Base-by-base conservation (phyloP, 2,329 filamentous ascomycete genomes). In the Fusarium bulbicola region DNA sequence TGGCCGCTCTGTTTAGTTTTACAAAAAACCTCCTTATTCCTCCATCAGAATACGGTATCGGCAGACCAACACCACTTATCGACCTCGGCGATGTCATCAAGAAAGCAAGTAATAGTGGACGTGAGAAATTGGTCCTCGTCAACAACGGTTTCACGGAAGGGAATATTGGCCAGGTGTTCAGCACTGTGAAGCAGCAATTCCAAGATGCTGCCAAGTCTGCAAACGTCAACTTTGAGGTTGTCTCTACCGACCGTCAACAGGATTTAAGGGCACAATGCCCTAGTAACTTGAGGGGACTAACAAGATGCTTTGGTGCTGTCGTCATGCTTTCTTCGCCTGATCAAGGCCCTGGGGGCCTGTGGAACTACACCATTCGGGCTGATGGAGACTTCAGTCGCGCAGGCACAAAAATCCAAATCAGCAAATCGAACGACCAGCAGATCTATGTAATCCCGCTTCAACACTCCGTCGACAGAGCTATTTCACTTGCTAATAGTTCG, bases 321-420 rank as follows among this genome's bases (percentile, higher is more conserved):
- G 89, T 92, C 9, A 95, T 97, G 83, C 85, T 90, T 60, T 92
- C 92, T 1, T 97, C 93, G 10, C 93, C 94, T 0, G 86, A 82
- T 4, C 91, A 96, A 82, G 93, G 93, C 15, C 71, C 80, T 2
- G 87, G 86, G 12, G 87, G 88, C 4, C 81, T 88, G 49, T 97
- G 95, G 95, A 97, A 96, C 81, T 98, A 97, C 79, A 95, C 93
- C 0, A 85, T 97, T 32, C 87, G 93, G 63, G 91, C 91, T 6
- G 95, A 97, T 79, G 92, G 92, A 40, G 86, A 90, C 1, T 86
- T 97, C 64, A 66, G 70, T 34, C 21, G 39, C 20, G 91, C 91
- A 26, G 88, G 90, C 13, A 80, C 82, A 13, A 88, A 87, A 61
- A 90, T 97, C 68, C 86, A 92, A 72, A 88, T 92, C 36, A 85